phyloP scores from a whole-genome alignment of 2,329 filamentous ascomycete species.

The Ceratocystis lukuohia region DNA sequence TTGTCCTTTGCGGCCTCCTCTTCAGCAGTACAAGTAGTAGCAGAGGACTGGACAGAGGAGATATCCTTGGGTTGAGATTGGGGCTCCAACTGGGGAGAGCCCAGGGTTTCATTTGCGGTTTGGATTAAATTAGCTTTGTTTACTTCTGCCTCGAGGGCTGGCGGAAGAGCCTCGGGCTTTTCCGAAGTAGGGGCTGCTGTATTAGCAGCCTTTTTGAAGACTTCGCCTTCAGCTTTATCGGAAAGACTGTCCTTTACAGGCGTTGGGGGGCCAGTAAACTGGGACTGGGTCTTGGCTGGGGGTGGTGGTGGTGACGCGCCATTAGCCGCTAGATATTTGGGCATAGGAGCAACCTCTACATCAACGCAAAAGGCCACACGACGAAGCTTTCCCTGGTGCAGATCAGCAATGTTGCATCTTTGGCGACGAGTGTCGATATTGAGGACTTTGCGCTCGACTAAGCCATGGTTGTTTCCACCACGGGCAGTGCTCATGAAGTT shows the following conservation, averaged over 20 bases:
- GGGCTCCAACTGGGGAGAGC: background rate
- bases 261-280: background rate
- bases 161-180: background rate
- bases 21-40: conserved; percentile 24
- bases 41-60: conserved; percentile 30
- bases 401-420: conserved; percentile 63
- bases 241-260: conserved; percentile 9
- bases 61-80: background rate
- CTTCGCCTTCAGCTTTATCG: conserved; percentile 16
- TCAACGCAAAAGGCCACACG: conserved; percentile 93
- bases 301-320: conserved; percentile 23
- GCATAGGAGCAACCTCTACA: conserved; percentile 85
- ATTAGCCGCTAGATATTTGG: conserved; percentile 51
- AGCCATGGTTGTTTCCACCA: conserved; percentile 41
- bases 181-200: background rate
- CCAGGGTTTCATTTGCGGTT: background rate
- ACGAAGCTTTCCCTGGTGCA: conserved; percentile 67
- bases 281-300: background rate
- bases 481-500: conserved; percentile 34
- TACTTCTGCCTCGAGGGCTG: background rate
- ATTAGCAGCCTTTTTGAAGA: conserved; percentile 12
- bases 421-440: conserved; percentile 74
- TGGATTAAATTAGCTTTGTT: background rate
- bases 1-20: conserved; percentile 42
- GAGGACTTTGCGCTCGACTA: conserved; percentile 68